A percentile compares a stretch with the other conserved stretches of the same genome.
Evolutionary conservation across 2,329 filamentous ascomycete species (phyloP).

Genomic region (Monilinia laxa): DNA sequence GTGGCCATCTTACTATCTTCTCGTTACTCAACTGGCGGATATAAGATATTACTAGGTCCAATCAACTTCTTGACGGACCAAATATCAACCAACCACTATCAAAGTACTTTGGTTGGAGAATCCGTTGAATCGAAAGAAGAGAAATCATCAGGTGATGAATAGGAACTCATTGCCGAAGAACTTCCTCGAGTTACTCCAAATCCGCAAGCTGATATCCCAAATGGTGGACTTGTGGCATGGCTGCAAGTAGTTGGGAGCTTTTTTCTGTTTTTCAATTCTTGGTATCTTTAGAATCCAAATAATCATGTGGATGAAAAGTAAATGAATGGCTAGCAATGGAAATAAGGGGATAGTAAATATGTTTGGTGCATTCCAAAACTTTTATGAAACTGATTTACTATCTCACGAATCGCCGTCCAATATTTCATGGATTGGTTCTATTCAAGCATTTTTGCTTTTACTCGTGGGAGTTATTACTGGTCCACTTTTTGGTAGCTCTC

Average conservation of each 20-base stretch:
- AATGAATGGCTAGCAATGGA: not conserved
- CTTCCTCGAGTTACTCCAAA: not conserved
- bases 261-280: constrained; percentile 56
- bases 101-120: not conserved
- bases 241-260: constrained; percentile 52
- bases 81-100: constrained; percentile 2
- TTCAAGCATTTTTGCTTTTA: constrained; percentile 49
- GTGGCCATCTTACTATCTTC: no score
- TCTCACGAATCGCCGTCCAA: constrained; percentile 42
- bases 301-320: no score
- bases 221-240: constrained; percentile 57
- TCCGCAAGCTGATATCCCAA: constrained; percentile 28
- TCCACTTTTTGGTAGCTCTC: constrained; percentile 37
- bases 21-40: not conserved
- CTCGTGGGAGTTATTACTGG: constrained; percentile 47
- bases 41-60: not conserved
- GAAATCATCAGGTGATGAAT: not conserved
- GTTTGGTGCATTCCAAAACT: constrained; percentile 57
- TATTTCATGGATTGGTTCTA: constrained; percentile 49
- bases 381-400: constrained; percentile 48
- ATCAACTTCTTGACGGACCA: not conserved
- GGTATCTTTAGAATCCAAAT: constrained; percentile 35
- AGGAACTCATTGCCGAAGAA: constrained; percentile 12
- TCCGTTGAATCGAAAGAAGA: not conserved
- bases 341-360: constrained; percentile 44